Percentiles rank a stretch among this genome's conserved stretches.
Evolutionary conservation across 768 basidiomycete genomes (phyloP).

Genomic region (Panus rudis): DNA sequence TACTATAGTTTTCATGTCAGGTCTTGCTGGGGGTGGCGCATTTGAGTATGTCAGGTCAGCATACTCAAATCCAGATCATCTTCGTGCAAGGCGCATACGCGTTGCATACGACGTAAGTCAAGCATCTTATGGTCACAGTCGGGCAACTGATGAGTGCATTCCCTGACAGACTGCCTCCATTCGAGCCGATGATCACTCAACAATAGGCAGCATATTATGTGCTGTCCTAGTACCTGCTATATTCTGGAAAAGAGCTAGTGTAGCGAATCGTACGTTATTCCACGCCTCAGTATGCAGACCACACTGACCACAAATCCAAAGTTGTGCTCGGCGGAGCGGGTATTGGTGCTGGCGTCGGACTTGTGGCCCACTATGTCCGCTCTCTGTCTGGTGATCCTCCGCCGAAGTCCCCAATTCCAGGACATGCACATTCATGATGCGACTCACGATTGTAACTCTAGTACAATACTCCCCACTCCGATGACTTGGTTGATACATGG

Average conservation of each 20-base stretch:
- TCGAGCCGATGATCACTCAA: constrained; percentile 67
- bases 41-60: constrained; percentile 57
- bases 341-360: constrained; percentile 54
- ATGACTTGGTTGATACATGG: no score
- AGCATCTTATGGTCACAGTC: neutral
- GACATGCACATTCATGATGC: no score
- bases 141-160: neutral
- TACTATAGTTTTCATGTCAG: constrained; percentile 22
- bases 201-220: constrained; percentile 61
- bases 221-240: constrained; percentile 61
- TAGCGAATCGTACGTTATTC: constrained; percentile 46
- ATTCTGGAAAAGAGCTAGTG: constrained; percentile 62
- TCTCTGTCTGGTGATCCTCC: constrained; percentile 49
- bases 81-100: constrained; percentile 43
- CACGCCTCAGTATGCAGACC: neutral
- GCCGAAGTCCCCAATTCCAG: constrained; percentile 32
- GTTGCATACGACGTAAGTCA: constrained; percentile 51
- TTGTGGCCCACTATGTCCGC: constrained; percentile 49
- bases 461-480: no score
- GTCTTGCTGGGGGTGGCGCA: constrained; percentile 44
- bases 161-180: constrained; percentile 46
- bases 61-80: constrained; percentile 41
- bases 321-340: constrained; percentile 71
- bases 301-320: constrained; percentile 20
- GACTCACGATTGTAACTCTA: no score